A percentile compares a stretch with the other conserved stretches of the same genome.
Evolutionary conservation across 2,329 filamentous ascomycete genomes (phyloP).

Genomic region (Aspergillus clavatus): DNA sequence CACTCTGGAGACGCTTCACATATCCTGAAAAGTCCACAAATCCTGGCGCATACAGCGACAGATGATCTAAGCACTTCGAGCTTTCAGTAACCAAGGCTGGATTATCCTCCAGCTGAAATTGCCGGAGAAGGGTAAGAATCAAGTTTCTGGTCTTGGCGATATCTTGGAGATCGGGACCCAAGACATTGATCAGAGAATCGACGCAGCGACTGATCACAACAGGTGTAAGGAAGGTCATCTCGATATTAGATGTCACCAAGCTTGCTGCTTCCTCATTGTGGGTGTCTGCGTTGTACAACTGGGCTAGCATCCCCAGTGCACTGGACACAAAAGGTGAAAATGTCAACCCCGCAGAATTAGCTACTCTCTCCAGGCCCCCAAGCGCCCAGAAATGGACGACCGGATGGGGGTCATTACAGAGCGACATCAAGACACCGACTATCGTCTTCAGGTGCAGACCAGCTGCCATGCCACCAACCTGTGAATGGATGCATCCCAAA

Average conservation of each 20-base stretch:
- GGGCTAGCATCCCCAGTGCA: slow-evolving; percentile 87
- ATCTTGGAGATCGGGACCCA: slow-evolving; percentile 92
- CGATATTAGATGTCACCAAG: slow-evolving; percentile 80
- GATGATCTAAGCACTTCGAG: slow-evolving; percentile 78
- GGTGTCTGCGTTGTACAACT: slow-evolving; percentile 85
- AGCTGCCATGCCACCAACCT: slow-evolving; percentile 95
- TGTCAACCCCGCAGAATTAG: slow-evolving; percentile 85
- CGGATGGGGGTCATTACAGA: slow-evolving; percentile 92
- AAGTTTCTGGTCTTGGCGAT: slow-evolving; percentile 86
- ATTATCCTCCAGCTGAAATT: slow-evolving; percentile 74
- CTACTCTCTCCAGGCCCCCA: slow-evolving; percentile 77
- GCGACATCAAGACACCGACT: slow-evolving; percentile 93
- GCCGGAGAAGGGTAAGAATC: slow-evolving; percentile 76
- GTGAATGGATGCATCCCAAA: slow-evolving; percentile 85
- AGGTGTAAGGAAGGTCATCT: slow-evolving; percentile 76
- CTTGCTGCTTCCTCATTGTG: slow-evolving; percentile 81
- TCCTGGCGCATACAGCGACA: slow-evolving; percentile 85
- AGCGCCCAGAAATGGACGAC: slow-evolving; percentile 95
- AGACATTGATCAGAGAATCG: slow-evolving; percentile 92
- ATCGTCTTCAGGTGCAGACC: slow-evolving; percentile 96
- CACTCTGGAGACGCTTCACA: slow-evolving; percentile 72
- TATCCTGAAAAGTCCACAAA: slow-evolving; percentile 81
- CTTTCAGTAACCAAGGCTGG: slow-evolving; percentile 68
- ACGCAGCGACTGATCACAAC: slow-evolving; percentile 82
- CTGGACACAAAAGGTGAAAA: slow-evolving; percentile 88